Evolutionary conservation across 2,329 filamentous ascomycete species (phyloP).

Genomic region (Colletotrichum graminicola): DNA sequence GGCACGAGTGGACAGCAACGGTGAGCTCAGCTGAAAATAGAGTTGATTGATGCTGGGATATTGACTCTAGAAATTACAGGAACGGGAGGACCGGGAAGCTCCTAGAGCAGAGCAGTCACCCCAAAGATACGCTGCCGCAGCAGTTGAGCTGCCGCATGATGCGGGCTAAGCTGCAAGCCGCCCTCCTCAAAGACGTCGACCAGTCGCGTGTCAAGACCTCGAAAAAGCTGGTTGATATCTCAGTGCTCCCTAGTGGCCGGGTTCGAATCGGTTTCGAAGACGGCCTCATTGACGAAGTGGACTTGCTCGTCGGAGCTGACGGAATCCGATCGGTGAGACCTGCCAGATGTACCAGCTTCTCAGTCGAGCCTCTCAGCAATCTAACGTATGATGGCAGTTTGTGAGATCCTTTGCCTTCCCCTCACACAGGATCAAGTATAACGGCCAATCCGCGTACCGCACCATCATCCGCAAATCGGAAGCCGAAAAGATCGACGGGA

Average conservation of each 20-base stretch:
- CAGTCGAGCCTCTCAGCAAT: rapidly evolving
- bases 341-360: neutral
- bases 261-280: constrained; percentile 61
- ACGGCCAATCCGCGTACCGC: constrained; percentile 51
- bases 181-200: constrained; percentile 61
- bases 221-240: constrained; percentile 57
- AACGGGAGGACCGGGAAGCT: constrained; percentile 51
- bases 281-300: constrained; percentile 53
- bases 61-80: constrained; percentile 35
- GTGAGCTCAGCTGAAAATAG: constrained; percentile 19
- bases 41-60: neutral
- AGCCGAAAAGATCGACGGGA: constrained; percentile 47
- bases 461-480: constrained; percentile 47
- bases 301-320: constrained; percentile 65
- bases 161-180: constrained; percentile 59
- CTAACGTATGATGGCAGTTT: constrained; percentile 52
- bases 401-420: constrained; percentile 57
- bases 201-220: constrained; percentile 57
- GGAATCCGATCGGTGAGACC: constrained; percentile 62
- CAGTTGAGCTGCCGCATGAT: constrained; percentile 48
- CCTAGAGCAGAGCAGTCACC: constrained; percentile 44
- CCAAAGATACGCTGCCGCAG: constrained; percentile 45
- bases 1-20: constrained; percentile 46
- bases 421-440: constrained; percentile 59
- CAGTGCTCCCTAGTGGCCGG: constrained; percentile 52